These are phyloP conservation scores for Epichloe sibirici DNA, from an alignment of 2,329 filamentous ascomycete genomes.

Conservation along the genomic window DNA sequence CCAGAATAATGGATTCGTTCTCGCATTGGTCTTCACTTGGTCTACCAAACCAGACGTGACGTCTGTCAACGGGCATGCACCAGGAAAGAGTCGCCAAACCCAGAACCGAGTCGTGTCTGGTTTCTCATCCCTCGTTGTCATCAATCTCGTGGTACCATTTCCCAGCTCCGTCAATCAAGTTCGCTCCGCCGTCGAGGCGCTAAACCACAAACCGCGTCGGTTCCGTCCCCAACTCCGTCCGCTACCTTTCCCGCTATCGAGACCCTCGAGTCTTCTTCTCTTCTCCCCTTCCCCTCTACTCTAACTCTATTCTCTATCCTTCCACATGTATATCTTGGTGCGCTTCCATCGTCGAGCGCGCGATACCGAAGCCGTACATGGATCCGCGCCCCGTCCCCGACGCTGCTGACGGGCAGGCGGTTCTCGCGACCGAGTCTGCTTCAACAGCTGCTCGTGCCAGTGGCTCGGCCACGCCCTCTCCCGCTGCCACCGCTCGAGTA, in stretches of 20 bases:
- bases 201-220: background rate
- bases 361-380: slow-evolving; percentile 7
- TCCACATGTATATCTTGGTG: slow-evolving; percentile 8
- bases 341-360: background rate
- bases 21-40: too few relatives aligned
- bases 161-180: background rate
- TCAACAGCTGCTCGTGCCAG: background rate
- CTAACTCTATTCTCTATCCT: background rate
- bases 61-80: too few relatives aligned
- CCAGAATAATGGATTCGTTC: too few relatives aligned
- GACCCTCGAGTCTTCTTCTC: slow-evolving; percentile 1
- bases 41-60: too few relatives aligned
- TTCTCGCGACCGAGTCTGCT: background rate
- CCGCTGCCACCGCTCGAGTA: slow-evolving; percentile 7
- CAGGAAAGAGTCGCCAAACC: too few relatives aligned
- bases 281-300: background rate
- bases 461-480: background rate
- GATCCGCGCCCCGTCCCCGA: slow-evolving; percentile 6
- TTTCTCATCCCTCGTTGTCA: too few relatives aligned
- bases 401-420: slow-evolving; percentile 5
- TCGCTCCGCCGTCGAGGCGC: background rate
- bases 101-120: too few relatives aligned
- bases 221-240: background rate
- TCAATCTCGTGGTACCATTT: too few relatives aligned
- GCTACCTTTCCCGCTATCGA: background rate